A percentile compares a stretch with the other conserved stretches of the same genome.
Evolutionary conservation across 2,329 filamentous ascomycete species (phyloP).

Genomic region (Endothia cerciana): DNA sequence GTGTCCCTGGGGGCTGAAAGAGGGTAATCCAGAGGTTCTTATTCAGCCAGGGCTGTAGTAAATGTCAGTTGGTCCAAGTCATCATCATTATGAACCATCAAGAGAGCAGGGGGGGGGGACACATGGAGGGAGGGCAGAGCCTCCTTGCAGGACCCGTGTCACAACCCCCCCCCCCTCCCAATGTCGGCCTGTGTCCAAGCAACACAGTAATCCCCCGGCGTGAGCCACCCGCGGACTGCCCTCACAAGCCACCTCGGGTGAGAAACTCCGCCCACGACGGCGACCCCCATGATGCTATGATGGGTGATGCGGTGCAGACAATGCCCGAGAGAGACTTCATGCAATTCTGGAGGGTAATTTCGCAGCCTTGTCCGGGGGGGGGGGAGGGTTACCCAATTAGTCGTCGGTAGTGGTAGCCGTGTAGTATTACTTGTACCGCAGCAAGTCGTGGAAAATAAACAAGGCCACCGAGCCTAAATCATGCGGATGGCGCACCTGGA

Average conservation of each 20-base stretch:
- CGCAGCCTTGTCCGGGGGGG: not conserved
- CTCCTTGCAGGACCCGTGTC: no score
- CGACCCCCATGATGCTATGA: no score
- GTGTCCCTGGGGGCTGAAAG: not conserved
- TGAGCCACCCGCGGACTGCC: no score
- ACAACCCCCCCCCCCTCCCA: no score
- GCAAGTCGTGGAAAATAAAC: not conserved
- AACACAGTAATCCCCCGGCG: no score
- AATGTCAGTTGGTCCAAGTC: not conserved
- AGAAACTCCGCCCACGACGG: no score
- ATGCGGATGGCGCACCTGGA: conserved; percentile 12
- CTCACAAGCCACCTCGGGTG: no score
- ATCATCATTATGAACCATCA: not conserved
- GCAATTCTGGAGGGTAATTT: conserved; percentile 7
- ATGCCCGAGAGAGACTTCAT: not conserved
- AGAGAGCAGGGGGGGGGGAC: not conserved
- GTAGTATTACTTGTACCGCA: not conserved
- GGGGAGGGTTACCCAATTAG: not conserved
- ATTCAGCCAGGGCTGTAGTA: not conserved
- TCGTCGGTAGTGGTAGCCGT: not conserved
- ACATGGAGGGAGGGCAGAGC: no score
- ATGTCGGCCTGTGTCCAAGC: no score
- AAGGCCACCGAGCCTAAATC: not conserved
- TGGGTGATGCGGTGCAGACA: no score
- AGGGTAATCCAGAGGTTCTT: not conserved